Evolutionary conservation across 495 filamentous ascomycete species (phyloP).

Genomic region (Aspergillus sclerotioniger): DNA sequence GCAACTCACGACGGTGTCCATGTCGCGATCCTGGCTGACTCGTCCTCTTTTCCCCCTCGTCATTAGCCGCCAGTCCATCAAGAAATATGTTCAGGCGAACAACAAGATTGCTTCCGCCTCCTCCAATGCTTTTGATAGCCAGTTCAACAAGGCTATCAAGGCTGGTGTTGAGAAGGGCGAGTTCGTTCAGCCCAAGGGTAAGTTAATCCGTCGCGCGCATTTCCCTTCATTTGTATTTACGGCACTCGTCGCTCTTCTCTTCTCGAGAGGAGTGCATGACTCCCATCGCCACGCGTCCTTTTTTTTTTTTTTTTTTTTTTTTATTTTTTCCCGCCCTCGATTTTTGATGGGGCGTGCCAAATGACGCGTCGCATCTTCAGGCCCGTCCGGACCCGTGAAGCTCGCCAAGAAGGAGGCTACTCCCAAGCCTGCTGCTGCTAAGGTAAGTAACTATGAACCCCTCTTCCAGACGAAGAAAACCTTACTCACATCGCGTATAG

Average conservation of each 20-base stretch:
- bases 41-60: conserved; percentile 1
- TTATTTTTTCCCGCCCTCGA: conserved; percentile 8
- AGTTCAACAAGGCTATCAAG: conserved; percentile 92
- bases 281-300: conserved; percentile 1
- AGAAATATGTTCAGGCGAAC: conserved; percentile 98
- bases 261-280: not conserved
- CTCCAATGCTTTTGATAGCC: conserved; percentile 75
- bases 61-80: conserved; percentile 85
- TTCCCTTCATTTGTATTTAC: not conserved
- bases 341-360: conserved; percentile 12
- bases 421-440: conserved; percentile 55
- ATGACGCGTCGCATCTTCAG: conserved; percentile 52
- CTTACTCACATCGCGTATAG: conserved; percentile 33
- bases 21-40: conserved; percentile 17
- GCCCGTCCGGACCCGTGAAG: conserved; percentile 92
- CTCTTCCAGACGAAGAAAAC: not conserved
- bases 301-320: not conserved
- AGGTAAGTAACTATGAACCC: conserved; percentile 22
- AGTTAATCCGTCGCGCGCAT: conserved; percentile 28
- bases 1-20: conserved; percentile 12
- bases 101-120: conserved; percentile 73
- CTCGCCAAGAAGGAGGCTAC: conserved; percentile 79
- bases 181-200: conserved; percentile 95
- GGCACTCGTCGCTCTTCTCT: not conserved
- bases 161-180: conserved; percentile 83